Evolutionary conservation across 305 asterid species (phyloP), one percentile per base, ranked within the genome.

Genomic region (Fraxinus platypoda): DNA sequence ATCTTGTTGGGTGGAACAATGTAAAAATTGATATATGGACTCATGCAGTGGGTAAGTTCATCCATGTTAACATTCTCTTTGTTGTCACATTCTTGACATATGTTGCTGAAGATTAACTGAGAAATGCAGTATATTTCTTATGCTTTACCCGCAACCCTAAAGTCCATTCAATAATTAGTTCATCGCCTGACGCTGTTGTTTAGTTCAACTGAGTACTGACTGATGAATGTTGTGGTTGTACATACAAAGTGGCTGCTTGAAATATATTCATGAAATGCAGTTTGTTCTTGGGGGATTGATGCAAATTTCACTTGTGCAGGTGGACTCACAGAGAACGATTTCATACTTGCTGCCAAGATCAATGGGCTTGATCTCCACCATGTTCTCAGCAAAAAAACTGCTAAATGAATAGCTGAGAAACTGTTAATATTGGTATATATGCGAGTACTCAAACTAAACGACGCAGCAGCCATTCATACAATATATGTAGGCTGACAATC

Each of bases 1-100:
- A 95, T 91, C 98, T 95, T 71, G 92, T 89, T 77, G 97, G 95
- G 82, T 95, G 99, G 99, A 94, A 95, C 94, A 94, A 91, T 28
- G 88, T 94, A 84, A 88, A 87, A 89, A 89, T 93, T 84, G 98
- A 93, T 74, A 91, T 95, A 77, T 93, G 97, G 97, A 93, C 98
- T 1, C 98, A 95, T 82, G 93, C 93, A 68, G 95, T 90, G 78
- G 97, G 99, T 95, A 89, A 85, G 93, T 41, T 83, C 37, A 76
- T 11, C 17, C 74, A 4, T 4, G 35, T 28, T 28, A 26, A 68
- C 21, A 26, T 26, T 26, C 37, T 68, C 37, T 68, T 66, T 66
- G 35, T 66, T 13, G n/a, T 26, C 31, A 28, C 38, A 68, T 26
- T 66, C 34, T 66, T 66, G 34, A 66, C 35, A 9, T 28, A 3